Base-by-base conservation (phyloP, 306 rosid genomes). In the Cotoneaster glaucophyllus region DNA sequence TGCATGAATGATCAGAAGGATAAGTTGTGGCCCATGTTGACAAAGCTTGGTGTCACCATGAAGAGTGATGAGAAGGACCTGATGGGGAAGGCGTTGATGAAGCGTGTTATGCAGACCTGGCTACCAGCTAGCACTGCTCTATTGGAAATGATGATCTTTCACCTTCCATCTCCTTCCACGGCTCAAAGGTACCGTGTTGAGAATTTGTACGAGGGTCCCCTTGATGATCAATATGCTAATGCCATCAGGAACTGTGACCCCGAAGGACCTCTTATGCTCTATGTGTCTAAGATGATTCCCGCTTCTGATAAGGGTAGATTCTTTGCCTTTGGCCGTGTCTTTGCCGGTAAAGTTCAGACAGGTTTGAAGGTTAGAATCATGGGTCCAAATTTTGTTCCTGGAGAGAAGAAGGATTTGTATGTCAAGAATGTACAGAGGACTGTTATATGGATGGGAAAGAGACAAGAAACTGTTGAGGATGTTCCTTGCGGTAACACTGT, bases 361-460 rank as follows among this genome's bases (percentile, higher is more conserved):
- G 97, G 98, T 68, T 56, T 95, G 89, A 95, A 94, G 87, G 98
- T 95, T 25, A 88, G 98, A 76, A 95, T 92, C 67, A 95, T 95
- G 97, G 98, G 98, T 73, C 98, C 97, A 45, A 95, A 95, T 77
- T 95, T 14, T 43, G 95, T 92, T 22, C 98, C 98, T 50, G 95
- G 97, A 0, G 96, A 92, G 78, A 94, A 94, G 82, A 94, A 94
- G 63, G 98, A 94, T 43, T 54, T 94, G 78, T 94, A 94, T 12
- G 86, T 82, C 2, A 94, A 94, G 81, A 92, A 97, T 31, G 97
- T 92, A 22, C 98, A 94, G 82, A 79, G 97, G 73, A 94, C 98
- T 65, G 98, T 94, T 3, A 94, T 94, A 74, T 94, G 97, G 98
- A 94, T 92, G 98, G 98, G 98, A 17, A 94, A 94, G 90, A 94